phyloP scores from a whole-genome alignment of 345 rosid species.

The Barbarea vulgaris region DNA sequence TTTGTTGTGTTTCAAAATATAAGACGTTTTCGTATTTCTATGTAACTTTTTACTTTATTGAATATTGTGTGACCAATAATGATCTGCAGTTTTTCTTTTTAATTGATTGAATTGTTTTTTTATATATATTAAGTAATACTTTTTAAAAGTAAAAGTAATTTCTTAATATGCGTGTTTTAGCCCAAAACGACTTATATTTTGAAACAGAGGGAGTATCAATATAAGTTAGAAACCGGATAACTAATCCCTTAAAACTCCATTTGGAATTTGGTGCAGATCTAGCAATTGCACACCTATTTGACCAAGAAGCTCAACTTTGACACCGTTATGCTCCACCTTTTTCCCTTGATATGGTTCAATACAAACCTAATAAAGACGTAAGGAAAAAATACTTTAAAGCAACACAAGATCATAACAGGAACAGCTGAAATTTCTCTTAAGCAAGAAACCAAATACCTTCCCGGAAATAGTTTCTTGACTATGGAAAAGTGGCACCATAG shows the following conservation, averaged over 20 bases:
- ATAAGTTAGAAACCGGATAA: constrained; percentile 5
- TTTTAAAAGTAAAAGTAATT: no score
- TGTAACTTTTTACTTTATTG: no score
- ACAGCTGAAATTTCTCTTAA: background rate
- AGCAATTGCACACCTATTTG: constrained; percentile 71
- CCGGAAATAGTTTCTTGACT: constrained; percentile 92
- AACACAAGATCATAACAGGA: background rate
- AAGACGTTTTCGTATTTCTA: no score
- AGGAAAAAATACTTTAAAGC: background rate
- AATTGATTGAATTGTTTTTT: no score
- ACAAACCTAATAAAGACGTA: constrained; percentile 54
- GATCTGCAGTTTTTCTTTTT: no score
- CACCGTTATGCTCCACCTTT: constrained; percentile 93
- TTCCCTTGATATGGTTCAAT: constrained; percentile 93
- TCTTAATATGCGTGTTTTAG: no score
- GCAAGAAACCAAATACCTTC: constrained; percentile 53
- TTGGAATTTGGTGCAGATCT: background rate
- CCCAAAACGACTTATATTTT: no score
- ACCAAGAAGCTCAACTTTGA: constrained; percentile 95
- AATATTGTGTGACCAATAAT: no score
- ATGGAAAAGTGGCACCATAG: constrained; percentile 81
- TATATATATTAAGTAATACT: no score
- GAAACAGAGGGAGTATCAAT: no score
- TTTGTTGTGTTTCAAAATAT: no score
- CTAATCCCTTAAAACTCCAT: background rate